Evolutionary conservation across 805 yeast species (phyloP).

Genomic region (Myxozyma sirexii): DNA sequence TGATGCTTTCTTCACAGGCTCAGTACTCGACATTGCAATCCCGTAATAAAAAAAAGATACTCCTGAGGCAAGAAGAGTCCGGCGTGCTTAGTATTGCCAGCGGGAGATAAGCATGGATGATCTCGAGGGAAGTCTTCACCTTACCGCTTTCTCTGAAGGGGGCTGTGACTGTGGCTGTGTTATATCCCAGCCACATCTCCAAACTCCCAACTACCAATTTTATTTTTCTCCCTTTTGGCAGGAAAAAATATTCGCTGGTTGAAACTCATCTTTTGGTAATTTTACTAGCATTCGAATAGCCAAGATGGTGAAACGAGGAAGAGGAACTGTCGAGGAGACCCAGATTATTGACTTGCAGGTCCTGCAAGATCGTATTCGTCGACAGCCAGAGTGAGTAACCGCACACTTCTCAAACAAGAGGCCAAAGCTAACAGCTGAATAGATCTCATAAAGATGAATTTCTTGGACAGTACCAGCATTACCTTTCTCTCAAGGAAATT

Average conservation of each 20-base stretch:
- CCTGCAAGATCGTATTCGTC: slow-evolving; percentile 85
- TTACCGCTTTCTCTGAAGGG: no score
- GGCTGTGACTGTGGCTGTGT: background rate
- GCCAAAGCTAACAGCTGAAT: background rate
- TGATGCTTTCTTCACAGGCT: background rate
- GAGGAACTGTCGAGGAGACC: slow-evolving; percentile 68
- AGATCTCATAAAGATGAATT: slow-evolving; percentile 90
- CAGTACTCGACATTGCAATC: background rate
- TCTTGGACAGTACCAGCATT: slow-evolving; percentile 87
- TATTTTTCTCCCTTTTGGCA: background rate
- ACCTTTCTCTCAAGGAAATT: slow-evolving; percentile 86
- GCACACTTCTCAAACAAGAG: background rate
- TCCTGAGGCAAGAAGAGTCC: no score
- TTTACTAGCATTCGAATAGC: background rate
- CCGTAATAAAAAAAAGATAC: no score
- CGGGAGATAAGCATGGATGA: background rate
- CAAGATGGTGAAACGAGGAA: slow-evolving; percentile 78
- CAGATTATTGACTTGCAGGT: slow-evolving; percentile 41
- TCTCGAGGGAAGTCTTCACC: background rate
- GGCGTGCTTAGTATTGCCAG: no score
- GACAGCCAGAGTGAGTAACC: slow-evolving; percentile 71
- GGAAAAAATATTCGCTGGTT: background rate
- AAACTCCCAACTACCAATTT: slow-evolving; percentile 10
- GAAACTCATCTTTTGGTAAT: background rate
- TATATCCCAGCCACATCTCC: background rate